These are phyloP conservation scores for Taxillus chinensis DNA, from an alignment of 164 flowering plant species.

Conservation along the genomic window DNA sequence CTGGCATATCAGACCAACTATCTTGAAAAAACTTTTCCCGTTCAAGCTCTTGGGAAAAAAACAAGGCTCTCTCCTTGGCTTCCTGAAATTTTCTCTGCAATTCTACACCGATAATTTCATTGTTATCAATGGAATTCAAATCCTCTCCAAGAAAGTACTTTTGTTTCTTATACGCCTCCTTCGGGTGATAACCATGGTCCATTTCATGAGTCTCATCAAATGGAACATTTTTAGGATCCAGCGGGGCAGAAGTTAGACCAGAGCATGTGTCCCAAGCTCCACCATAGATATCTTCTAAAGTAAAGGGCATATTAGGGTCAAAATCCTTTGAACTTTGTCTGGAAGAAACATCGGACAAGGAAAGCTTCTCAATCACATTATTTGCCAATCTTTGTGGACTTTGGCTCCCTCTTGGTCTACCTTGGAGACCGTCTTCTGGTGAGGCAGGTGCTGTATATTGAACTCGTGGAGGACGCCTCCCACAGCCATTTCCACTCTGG, in stretches of 20 bases:
- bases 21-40: slow-evolving; percentile 35
- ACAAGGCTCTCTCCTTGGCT: slow-evolving; percentile 53
- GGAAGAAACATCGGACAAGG: slow-evolving; percentile 29
- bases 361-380: slow-evolving; percentile 73
- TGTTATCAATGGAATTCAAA: slow-evolving; percentile 12
- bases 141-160: slow-evolving; percentile 14
- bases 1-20: slow-evolving; percentile 26
- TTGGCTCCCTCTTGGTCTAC: slow-evolving; percentile 39
- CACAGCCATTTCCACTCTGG: slow-evolving; percentile 16
- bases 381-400: slow-evolving; percentile 69
- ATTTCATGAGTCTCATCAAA: slow-evolving; percentile 19
- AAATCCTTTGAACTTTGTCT: slow-evolving; percentile 27
- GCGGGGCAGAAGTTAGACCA: slow-evolving; percentile 19
- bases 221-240: slow-evolving; percentile 10
- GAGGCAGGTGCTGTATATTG: slow-evolving; percentile 49
- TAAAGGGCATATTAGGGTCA: slow-evolving; percentile 41
- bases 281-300: slow-evolving; percentile 64
- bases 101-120: slow-evolving; percentile 35
- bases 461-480: slow-evolving; percentile 53
- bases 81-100: slow-evolving; percentile 42
- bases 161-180: slow-evolving; percentile 16
- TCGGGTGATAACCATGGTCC: slow-evolving; percentile 14
- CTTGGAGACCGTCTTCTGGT: slow-evolving; percentile 33
- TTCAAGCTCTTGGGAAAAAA: slow-evolving; percentile 51
- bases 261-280: slow-evolving; percentile 24